These are phyloP conservation scores for Emericellopsis atlantica DNA, from an alignment of 2,329 filamentous ascomycete species.

Conservation along the genomic window DNA sequence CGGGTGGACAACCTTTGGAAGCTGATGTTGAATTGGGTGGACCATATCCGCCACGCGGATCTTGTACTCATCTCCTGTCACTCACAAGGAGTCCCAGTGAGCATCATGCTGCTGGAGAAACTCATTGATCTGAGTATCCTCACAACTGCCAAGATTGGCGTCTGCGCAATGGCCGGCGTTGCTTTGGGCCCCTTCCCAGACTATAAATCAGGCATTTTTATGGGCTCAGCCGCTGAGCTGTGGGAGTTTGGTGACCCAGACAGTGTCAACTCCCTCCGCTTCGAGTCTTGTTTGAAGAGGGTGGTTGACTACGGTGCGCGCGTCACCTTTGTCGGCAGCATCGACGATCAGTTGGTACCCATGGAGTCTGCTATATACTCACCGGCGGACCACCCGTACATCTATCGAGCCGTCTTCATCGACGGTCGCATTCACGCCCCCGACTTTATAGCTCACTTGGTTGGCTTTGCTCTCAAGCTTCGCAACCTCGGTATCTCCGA, in stretches of 20 bases:
- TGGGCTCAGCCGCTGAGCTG: slow-evolving; percentile 82
- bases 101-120: slow-evolving; percentile 84
- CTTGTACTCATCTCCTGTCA: slow-evolving; percentile 89
- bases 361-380: slow-evolving; percentile 89
- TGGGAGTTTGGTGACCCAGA: slow-evolving; percentile 84
- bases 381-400: slow-evolving; percentile 77
- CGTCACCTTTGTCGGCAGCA: slow-evolving; percentile 82
- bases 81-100: slow-evolving; percentile 89
- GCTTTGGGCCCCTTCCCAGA: slow-evolving; percentile 88
- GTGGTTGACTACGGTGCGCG: slow-evolving; percentile 69
- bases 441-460: slow-evolving; percentile 85
- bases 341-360: slow-evolving; percentile 92
- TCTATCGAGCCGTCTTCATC: slow-evolving; percentile 91
- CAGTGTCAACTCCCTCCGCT: slow-evolving; percentile 71
- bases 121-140: slow-evolving; percentile 84
- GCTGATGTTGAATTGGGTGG: slow-evolving; percentile 86
- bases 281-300: slow-evolving; percentile 61
- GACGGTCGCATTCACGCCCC: slow-evolving; percentile 85
- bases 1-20: slow-evolving; percentile 91
- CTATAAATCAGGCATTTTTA: slow-evolving; percentile 80
- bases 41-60: slow-evolving; percentile 76
- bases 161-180: slow-evolving; percentile 85
- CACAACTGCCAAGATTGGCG: slow-evolving; percentile 61
- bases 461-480: slow-evolving; percentile 86
- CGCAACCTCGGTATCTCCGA: slow-evolving; percentile 88